These are phyloP conservation scores for Quercus phellos DNA, from an alignment of 331 rosid genomes.

Conservation along the genomic window DNA sequence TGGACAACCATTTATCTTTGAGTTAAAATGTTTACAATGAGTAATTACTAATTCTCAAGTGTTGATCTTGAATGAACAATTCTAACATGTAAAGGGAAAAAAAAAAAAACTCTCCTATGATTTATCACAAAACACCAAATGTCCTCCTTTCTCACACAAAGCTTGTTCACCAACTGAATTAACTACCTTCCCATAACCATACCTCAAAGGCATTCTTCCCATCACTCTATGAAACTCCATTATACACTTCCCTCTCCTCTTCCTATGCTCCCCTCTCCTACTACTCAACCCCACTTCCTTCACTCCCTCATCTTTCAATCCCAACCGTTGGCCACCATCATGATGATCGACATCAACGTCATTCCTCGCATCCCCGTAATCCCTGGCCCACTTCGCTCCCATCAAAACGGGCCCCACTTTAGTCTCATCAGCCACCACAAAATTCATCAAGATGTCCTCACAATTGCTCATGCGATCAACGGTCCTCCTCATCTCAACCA, in stretches of 20 bases:
- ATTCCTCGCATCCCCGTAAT: conserved; percentile 73
- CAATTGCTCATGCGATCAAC: conserved; percentile 61
- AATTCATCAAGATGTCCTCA: conserved; percentile 84
- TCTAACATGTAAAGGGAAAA: no score
- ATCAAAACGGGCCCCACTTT: conserved; percentile 68
- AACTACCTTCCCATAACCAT: conserved; percentile 61
- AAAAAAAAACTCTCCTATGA: background rate
- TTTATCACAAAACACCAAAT: conserved; percentile 62
- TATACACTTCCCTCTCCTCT: conserved; percentile 71
- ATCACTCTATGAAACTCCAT: conserved; percentile 57
- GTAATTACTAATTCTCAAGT: no score
- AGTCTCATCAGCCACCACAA: conserved; percentile 56
- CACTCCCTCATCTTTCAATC: conserved; percentile 29
- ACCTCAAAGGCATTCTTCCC: conserved; percentile 70
- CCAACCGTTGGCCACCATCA: conserved; percentile 2
- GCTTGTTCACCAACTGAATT: conserved; percentile 73
- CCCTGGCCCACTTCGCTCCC: conserved; percentile 57
- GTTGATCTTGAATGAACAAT: no score
- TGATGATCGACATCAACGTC: conserved; percentile 4
- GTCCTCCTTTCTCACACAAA: conserved; percentile 56
- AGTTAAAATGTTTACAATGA: no score
- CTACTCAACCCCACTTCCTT: conserved; percentile 63
- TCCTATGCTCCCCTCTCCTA: conserved; percentile 66
- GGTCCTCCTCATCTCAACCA: conserved; percentile 40
- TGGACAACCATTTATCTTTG: no score